phyloP scores from a whole-genome alignment of 1,284 basidiomycete genomes.

The Malassezia globosa region DNA sequence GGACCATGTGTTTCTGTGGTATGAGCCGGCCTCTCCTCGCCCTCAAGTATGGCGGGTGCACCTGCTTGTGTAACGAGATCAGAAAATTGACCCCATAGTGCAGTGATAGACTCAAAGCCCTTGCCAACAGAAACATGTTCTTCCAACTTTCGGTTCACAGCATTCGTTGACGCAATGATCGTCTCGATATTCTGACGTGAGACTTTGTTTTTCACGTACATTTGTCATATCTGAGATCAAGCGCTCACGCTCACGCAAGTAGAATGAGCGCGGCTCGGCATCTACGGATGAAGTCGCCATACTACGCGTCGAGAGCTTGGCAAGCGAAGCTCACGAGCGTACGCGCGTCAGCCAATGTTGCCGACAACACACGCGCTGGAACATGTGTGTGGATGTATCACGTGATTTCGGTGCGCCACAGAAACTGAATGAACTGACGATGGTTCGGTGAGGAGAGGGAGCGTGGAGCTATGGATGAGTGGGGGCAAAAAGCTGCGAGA shows the following conservation, averaged over 20 bases:
- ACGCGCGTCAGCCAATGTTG: neutral
- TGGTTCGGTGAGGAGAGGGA: neutral
- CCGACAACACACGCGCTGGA: neutral
- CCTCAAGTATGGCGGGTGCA: slow-evolving; percentile 12
- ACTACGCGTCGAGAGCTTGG: neutral
- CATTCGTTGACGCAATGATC: slow-evolving; percentile 70
- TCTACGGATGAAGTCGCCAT: neutral
- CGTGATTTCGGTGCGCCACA: too few relatives aligned
- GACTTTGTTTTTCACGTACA: slow-evolving; percentile 47
- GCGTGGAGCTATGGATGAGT: slow-evolving; percentile 3
- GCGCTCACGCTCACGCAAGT: slow-evolving; percentile 64
- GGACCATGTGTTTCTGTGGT: neutral
- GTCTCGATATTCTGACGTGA: slow-evolving; percentile 70
- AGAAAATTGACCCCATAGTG: slow-evolving; percentile 73
- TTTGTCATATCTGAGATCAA: slow-evolving; percentile 61
- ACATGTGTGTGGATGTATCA: too few relatives aligned
- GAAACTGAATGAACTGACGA: too few relatives aligned
- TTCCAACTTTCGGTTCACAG: slow-evolving; percentile 80
- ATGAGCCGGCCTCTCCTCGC: neutral
- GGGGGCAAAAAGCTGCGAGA: neutral
- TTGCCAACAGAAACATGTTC: slow-evolving; percentile 81
- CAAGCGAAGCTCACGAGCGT: neutral
- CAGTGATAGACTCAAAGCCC: slow-evolving; percentile 79
- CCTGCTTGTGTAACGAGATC: slow-evolving; percentile 56
- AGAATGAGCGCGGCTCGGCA: slow-evolving; percentile 51